Evolutionary conservation across 305 asterid genomes (phyloP), one percentile per base, ranked within the genome.

Genomic region (Rubia peregrina): DNA sequence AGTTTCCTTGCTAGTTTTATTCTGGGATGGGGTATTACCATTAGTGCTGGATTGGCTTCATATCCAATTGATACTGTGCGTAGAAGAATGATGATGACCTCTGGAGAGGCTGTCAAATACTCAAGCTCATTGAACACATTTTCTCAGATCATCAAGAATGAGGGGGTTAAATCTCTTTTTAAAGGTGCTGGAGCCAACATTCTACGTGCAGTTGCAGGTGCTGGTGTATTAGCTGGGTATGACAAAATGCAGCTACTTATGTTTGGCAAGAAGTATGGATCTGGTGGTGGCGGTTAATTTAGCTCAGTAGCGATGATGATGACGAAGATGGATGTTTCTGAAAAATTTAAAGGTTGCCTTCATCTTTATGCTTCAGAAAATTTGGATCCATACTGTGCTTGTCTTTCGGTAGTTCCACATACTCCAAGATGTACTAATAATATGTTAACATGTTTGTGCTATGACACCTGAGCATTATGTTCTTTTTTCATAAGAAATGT

Each of bases 21-120:
- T 5, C 83, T 82, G 69, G 85, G 81, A 67, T 82, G 85, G 85
- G 80, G 70, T 26, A 68, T 79, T 65, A 79, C 83, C 53, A 76
- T 76, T 61, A 80, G 81, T 63, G 81, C 83, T 69, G 83, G 85
- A 7, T 72, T 82, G 61, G 72, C 80, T 30, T 71, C 83, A 53
- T 82, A 82, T 70, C 85, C 81, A 0, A 55, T 75, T 17, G 85
- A 81, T 75, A 81, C 80, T 0, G 80, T 76, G 44, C 74, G 80
- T 59, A 72, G 80, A 68, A 77, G 80, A 40, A 77, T 77, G 80
- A 77, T 77, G 80, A 77, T 72, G 80, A 77, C 80, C 48, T 77
- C 77, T 8, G 80, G 80, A 30, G 80, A 77, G 77, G 80, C 77
- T 30, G 74, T 77, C 40, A 77, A 77, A 51, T 77, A 77, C 67